These are phyloP conservation scores for Theobroma grandiflorum DNA, from an alignment of 441 rosid genomes.

Conservation along the genomic window DNA sequence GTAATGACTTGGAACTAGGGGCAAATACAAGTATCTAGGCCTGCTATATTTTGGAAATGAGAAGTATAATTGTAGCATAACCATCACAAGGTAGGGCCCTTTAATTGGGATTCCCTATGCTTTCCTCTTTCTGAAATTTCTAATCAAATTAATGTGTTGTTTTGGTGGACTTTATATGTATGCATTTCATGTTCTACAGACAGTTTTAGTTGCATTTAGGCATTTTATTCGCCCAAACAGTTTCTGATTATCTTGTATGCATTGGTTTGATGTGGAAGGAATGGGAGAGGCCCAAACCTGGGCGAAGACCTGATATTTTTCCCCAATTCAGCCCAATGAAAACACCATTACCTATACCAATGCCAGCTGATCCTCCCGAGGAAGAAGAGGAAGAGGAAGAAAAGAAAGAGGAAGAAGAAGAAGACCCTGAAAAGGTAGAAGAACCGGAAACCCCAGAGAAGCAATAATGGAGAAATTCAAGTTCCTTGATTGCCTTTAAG, in stretches of 20 bases:
- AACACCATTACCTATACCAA: slow-evolving; percentile 79
- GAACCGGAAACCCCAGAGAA: slow-evolving; percentile 33
- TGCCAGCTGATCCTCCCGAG: slow-evolving; percentile 86
- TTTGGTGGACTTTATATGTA: neutral
- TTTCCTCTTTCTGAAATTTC: too few relatives aligned
- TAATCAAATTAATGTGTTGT: neutral
- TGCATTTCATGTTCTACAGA: neutral
- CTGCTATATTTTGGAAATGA: too few relatives aligned
- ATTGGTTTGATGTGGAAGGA: slow-evolving; percentile 45
- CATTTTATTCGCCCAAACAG: neutral
- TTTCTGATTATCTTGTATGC: neutral
- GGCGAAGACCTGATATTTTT: slow-evolving; percentile 79
- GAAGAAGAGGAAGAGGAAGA: slow-evolving; percentile 93
- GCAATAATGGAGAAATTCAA: slow-evolving; percentile 26
- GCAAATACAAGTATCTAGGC: neutral
- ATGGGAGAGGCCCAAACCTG: slow-evolving; percentile 85
- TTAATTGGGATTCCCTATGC: neutral
- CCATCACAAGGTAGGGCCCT: too few relatives aligned
- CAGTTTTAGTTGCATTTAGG: neutral
- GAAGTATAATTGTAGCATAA: too few relatives aligned
- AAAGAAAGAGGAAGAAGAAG: slow-evolving; percentile 58
- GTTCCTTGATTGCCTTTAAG: neutral
- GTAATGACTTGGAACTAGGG: neutral
- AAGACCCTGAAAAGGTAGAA: slow-evolving; percentile 73
- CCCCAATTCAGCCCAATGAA: slow-evolving; percentile 89